These are phyloP conservation scores for Tuber calosporum DNA, from an alignment of 495 filamentous ascomycete species.

Conservation along the genomic window DNA sequence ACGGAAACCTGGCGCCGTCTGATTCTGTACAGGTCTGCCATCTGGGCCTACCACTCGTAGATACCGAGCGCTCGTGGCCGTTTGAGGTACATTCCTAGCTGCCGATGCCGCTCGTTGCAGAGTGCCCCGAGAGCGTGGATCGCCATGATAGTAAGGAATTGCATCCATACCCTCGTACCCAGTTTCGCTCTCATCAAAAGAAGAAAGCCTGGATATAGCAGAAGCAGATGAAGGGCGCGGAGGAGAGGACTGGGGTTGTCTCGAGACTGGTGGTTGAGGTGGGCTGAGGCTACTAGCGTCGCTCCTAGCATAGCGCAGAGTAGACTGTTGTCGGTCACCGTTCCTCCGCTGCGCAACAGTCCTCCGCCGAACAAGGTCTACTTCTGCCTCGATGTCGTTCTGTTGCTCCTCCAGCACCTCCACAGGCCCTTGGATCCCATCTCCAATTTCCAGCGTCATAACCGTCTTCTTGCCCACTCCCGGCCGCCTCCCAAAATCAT, in stretches of 20 bases:
- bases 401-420: constrained; percentile 60
- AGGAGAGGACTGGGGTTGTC: constrained; percentile 33
- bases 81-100: constrained; percentile 43
- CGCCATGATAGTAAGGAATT: constrained; percentile 67
- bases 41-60: constrained; percentile 60
- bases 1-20: constrained; percentile 42
- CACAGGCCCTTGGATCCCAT: constrained; percentile 54
- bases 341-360: constrained; percentile 56
- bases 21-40: constrained; percentile 65
- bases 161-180: constrained; percentile 45
- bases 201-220: constrained; percentile 45
- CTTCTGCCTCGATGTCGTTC: constrained; percentile 70
- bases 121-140: constrained; percentile 67
- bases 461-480: constrained; percentile 52
- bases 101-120: constrained; percentile 67
- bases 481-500: constrained; percentile 64
- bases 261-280: constrained; percentile 17
- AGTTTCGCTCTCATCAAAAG: constrained; percentile 52
- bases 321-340: constrained; percentile 43
- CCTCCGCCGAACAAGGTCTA: constrained; percentile 69
- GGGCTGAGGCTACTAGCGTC: background rate
- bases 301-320: constrained; percentile 10
- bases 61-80: constrained; percentile 47
- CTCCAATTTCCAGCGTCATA: constrained; percentile 67
- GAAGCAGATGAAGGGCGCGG: constrained; percentile 45